Evolutionary conservation across 139 green algal genomes (phyloP).

Genomic region (Chlorella sorokiniana): DNA sequence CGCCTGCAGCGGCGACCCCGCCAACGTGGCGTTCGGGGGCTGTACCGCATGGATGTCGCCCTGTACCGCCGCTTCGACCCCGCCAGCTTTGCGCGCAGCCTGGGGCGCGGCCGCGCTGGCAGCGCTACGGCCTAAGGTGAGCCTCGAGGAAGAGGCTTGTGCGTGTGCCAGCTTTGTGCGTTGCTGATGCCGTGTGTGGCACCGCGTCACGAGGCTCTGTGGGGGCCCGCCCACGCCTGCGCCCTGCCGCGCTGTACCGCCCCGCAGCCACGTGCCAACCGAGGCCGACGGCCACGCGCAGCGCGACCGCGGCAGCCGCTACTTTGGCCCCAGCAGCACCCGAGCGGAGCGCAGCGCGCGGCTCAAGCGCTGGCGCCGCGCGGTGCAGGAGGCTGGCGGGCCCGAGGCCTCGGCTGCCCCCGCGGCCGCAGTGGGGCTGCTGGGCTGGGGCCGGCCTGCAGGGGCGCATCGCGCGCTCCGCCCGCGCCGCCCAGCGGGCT

Average conservation of each 20-base stretch:
- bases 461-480: background rate
- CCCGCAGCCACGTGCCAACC: conserved; percentile 10
- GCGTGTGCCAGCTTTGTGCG: background rate
- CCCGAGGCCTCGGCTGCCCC: no score
- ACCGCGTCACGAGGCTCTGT: background rate
- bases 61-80: conserved; percentile 62
- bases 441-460: background rate
- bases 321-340: background rate
- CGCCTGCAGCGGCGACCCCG: conserved; percentile 49
- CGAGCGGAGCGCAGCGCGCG: conserved; percentile 9
- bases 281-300: conserved; percentile 28
- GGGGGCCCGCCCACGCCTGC: background rate
- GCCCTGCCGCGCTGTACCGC: background rate
- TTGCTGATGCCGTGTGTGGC: background rate
- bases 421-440: background rate
- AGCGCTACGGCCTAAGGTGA: background rate
- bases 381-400: background rate
- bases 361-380: conserved; percentile 23
- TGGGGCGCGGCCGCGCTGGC: conserved; percentile 20
- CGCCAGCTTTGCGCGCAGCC: conserved; percentile 36
- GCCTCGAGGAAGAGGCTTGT: background rate
- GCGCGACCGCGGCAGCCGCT: background rate
- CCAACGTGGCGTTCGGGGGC: conserved; percentile 69
- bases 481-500: background rate
- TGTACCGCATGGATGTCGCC: conserved; percentile 66